These are phyloP conservation scores for Daucus carota DNA, from an alignment of 129 eudicot genomes.

Conservation along the genomic window DNA sequence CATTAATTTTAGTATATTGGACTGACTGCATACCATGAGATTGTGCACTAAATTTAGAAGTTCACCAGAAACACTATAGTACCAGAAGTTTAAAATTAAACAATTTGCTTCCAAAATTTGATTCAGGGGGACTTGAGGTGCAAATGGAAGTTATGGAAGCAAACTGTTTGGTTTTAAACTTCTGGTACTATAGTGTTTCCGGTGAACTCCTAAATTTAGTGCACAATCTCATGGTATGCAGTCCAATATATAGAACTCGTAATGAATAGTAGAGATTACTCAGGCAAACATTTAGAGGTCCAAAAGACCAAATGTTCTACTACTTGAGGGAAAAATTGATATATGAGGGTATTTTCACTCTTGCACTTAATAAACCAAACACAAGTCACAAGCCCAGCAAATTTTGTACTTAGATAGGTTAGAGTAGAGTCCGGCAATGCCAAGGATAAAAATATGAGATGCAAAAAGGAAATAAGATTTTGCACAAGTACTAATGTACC, in stretches of 20 bases:
- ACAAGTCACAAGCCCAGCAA: neutral
- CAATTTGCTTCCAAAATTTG: neutral
- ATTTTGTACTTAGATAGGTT: neutral
- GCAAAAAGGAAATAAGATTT: neutral
- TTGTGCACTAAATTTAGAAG: neutral
- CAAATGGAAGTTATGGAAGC: too few relatives aligned
- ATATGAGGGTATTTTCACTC: neutral
- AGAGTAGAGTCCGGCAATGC: neutral
- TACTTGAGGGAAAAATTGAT: neutral
- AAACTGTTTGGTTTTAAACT: neutral
- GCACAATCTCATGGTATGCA: neutral
- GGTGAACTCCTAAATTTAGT: neutral
- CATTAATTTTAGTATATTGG: neutral
- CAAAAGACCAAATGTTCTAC: neutral
- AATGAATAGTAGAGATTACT: neutral
- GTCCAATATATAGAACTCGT: neutral
- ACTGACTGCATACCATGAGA: neutral
- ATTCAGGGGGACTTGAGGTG: too few relatives aligned
- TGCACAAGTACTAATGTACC: constrained; percentile 23
- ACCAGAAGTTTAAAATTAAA: neutral
- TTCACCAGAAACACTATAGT: neutral
- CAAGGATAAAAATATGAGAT: neutral
- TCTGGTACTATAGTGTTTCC: neutral
- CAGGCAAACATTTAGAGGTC: neutral
- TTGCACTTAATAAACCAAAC: neutral